phyloP scores from a whole-genome alignment of 2,329 filamentous ascomycete species.

The Cladosporium sp. region DNA sequence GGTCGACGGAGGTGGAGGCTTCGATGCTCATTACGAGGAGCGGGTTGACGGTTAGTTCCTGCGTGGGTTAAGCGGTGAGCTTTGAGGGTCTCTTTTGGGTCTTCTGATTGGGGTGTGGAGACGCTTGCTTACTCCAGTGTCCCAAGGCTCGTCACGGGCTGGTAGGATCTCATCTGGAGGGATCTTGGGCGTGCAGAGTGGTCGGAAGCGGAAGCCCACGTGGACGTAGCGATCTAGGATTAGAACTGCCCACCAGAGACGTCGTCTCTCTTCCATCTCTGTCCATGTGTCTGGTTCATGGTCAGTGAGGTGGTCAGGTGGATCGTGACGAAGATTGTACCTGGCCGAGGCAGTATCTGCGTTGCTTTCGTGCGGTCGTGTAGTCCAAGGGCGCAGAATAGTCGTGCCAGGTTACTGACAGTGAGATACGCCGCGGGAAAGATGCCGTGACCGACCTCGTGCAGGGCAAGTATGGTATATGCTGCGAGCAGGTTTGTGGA shows the following conservation, averaged over 20 bases:
- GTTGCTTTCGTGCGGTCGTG: slow-evolving; percentile 26
- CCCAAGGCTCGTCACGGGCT: slow-evolving; percentile 23
- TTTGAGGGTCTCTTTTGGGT: background rate
- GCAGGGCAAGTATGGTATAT: slow-evolving; percentile 22
- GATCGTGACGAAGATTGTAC: background rate
- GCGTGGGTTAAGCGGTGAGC: background rate
- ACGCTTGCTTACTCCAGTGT: slow-evolving; percentile 21
- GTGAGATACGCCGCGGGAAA: slow-evolving; percentile 25
- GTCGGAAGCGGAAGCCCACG: slow-evolving; percentile 24
- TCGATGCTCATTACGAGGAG: slow-evolving; percentile 28
- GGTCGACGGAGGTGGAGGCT: slow-evolving; percentile 23
- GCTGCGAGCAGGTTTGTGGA: slow-evolving; percentile 24
- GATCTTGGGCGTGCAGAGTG: slow-evolving; percentile 20
- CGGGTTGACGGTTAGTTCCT: slow-evolving; percentile 23
- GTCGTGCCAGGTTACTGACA: slow-evolving; percentile 16
- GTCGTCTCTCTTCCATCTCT: slow-evolving; percentile 25
- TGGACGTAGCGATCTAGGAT: slow-evolving; percentile 24
- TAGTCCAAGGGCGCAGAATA: slow-evolving; percentile 21
- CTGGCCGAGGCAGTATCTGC: slow-evolving; percentile 14
- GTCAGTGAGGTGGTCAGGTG: background rate
- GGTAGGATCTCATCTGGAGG: slow-evolving; percentile 24
- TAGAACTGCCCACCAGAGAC: slow-evolving; percentile 27
- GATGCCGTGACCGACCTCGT: slow-evolving; percentile 24
- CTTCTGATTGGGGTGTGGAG: background rate
- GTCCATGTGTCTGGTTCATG: slow-evolving; percentile 22